Conservation (phyloP, 208 protist species). For the Porcisia hertigi region DNA sequence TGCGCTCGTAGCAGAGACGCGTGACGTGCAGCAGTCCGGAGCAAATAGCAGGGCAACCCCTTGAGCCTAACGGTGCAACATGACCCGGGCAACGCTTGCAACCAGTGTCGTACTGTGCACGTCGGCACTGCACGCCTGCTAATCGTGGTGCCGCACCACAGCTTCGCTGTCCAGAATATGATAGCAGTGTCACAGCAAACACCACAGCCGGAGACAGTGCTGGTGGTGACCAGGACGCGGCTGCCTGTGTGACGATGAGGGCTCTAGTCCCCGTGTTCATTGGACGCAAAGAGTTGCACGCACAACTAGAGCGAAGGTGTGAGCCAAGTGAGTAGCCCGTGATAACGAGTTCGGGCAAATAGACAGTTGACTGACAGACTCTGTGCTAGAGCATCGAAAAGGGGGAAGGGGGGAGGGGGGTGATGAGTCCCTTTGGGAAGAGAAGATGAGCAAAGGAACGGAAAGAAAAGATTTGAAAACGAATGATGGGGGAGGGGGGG, state of each 20-base stretch:
- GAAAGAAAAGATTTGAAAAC: no score
- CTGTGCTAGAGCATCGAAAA: background rate
- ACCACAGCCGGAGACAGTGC: background rate
- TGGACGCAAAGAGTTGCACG: background rate
- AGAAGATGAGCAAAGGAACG: background rate
- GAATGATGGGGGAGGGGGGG: no score
- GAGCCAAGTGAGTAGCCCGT: background rate
- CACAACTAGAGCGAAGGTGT: background rate
- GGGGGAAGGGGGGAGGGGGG: background rate
- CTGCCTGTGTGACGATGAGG: background rate
- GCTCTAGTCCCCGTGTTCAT: background rate
- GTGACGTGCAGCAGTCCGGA: slow-evolving; percentile 16
- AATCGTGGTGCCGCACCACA: background rate
- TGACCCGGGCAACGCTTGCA: background rate
- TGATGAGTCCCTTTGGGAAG: background rate
- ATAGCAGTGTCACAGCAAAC: no score
- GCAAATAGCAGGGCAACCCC: background rate
- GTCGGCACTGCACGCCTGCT: background rate
- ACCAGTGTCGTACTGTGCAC: background rate
- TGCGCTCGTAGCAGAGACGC: slow-evolving; percentile 34
- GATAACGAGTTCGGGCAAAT: background rate
- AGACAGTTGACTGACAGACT: background rate
- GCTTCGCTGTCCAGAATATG: background rate
- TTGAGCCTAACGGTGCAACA: background rate
- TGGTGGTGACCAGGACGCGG: background rate